phyloP scores from a whole-genome alignment of 2,329 filamentous ascomycete species.

The Alternaria longipes region DNA sequence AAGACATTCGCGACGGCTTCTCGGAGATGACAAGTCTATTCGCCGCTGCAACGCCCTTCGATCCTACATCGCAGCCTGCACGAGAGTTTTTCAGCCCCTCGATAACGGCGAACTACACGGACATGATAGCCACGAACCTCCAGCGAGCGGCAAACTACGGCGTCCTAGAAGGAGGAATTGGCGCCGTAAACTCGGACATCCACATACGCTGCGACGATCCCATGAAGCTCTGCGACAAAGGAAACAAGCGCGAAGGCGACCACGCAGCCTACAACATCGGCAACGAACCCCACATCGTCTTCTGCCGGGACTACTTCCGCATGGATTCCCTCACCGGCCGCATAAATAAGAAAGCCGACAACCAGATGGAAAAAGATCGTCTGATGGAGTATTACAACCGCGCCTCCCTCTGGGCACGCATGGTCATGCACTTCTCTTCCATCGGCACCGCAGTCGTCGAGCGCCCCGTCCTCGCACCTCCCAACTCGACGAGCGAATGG shows the following conservation, averaged over 20 bases:
- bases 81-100: constrained; percentile 42
- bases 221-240: constrained; percentile 34
- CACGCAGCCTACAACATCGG: constrained; percentile 48
- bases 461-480: constrained; percentile 22
- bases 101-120: constrained; percentile 38
- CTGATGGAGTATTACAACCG: constrained; percentile 47
- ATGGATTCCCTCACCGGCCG: constrained; percentile 35
- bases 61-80: constrained; percentile 33
- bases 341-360: constrained; percentile 35
- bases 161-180: constrained; percentile 32
- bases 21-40: constrained; percentile 46
- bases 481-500: constrained; percentile 36
- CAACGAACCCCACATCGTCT: constrained; percentile 48
- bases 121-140: constrained; percentile 41
- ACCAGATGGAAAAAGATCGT: constrained; percentile 34
- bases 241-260: constrained; percentile 40
- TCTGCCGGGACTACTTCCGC: constrained; percentile 43
- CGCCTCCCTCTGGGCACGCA: constrained; percentile 46
- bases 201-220: constrained; percentile 50
- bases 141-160: constrained; percentile 42
- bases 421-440: constrained; percentile 46
- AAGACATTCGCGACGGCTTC: constrained; percentile 43
- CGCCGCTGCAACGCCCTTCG: constrained; percentile 34
- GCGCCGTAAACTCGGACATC: constrained; percentile 39
- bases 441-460: constrained; percentile 42